A percentile compares a stretch with the other conserved stretches of the same genome.
phyloP scores from a whole-genome alignment of 371 early-diverging fungal genomes.

The Blakeslea trispora region DNA sequence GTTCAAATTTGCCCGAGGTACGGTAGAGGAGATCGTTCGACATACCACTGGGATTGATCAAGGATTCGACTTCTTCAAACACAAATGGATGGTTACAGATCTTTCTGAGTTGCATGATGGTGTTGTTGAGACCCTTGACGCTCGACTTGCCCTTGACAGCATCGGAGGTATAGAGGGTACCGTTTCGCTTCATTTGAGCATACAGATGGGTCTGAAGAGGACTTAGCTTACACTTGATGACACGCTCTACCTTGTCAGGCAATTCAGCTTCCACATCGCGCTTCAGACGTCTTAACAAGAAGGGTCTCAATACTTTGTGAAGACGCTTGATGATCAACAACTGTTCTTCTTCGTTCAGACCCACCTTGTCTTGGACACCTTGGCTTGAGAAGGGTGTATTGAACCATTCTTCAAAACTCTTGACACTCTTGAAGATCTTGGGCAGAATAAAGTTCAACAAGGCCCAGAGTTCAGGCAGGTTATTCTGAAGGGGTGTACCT shows the following conservation, averaged over 20 bases:
- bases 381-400: constrained; percentile 90
- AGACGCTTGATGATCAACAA: constrained; percentile 94
- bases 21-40: constrained; percentile 67
- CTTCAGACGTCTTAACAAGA: constrained; percentile 96
- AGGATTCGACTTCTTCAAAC: constrained; percentile 91
- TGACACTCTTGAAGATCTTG: constrained; percentile 92
- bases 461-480: constrained; percentile 98
- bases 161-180: constrained; percentile 65
- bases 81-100: constrained; percentile 99
- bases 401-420: constrained; percentile 98
- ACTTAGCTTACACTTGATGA: constrained; percentile 91
- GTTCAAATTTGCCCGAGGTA: constrained; percentile 96
- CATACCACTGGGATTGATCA: constrained; percentile 62
- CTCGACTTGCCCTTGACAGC: constrained; percentile 53
- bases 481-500: constrained; percentile 99
- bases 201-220: constrained; percentile 80
- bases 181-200: constrained; percentile 74
- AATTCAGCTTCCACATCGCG: constrained; percentile 98
- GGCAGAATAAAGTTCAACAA: constrained; percentile 98
- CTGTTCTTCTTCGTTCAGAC: constrained; percentile 96
- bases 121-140: constrained; percentile 90
- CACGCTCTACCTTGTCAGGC: constrained; percentile 97
- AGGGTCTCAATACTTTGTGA: constrained; percentile 96
- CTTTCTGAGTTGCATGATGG: constrained; percentile 98
- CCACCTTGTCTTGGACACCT: constrained; percentile 85